These are phyloP conservation scores for Cyberlindnera sargentensis DNA, from an alignment of 805 yeast genomes.

Conservation along the genomic window DNA sequence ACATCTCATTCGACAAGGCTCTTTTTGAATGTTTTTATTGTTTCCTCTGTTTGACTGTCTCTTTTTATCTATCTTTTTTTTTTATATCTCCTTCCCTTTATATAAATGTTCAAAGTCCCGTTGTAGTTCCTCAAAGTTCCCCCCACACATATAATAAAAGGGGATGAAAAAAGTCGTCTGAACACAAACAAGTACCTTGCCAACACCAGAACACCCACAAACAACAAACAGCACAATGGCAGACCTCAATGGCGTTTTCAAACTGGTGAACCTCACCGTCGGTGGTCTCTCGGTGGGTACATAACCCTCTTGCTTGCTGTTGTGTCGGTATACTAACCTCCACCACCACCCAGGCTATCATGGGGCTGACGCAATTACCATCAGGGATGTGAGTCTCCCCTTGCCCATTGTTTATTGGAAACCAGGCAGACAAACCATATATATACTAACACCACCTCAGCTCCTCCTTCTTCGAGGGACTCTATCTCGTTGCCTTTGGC, in stretches of 20 bases:
- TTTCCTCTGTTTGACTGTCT: not conserved
- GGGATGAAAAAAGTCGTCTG: too few species aligned
- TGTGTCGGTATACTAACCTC: not conserved
- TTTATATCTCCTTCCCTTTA: not conserved
- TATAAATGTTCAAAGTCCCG: not conserved
- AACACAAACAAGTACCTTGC: not conserved
- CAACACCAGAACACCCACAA: not conserved
- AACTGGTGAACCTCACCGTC: slow-evolving; percentile 43
- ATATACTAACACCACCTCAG: slow-evolving; percentile 15
- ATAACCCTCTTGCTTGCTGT: not conserved
- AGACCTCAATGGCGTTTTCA: slow-evolving; percentile 25
- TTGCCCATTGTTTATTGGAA: not conserved
- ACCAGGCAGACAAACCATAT: too few species aligned
- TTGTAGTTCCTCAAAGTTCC: not conserved
- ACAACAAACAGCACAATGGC: slow-evolving; percentile 12
- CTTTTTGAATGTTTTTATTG: too few species aligned
- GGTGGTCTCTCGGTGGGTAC: slow-evolving; percentile 31
- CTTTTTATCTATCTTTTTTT: not conserved
- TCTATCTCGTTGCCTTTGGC: slow-evolving; percentile 53
- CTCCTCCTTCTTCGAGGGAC: slow-evolving; percentile 44
- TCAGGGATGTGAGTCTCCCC: slow-evolving; percentile 34
- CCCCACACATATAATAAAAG: too few species aligned
- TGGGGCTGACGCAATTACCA: slow-evolving; percentile 21
- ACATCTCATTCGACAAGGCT: not conserved
- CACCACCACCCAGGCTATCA: slow-evolving; percentile 10